Evolutionary conservation across 2,329 filamentous ascomycete genomes (phyloP), one percentile per base, ranked within the genome.

Genomic region (Fusarium denticulatum): DNA sequence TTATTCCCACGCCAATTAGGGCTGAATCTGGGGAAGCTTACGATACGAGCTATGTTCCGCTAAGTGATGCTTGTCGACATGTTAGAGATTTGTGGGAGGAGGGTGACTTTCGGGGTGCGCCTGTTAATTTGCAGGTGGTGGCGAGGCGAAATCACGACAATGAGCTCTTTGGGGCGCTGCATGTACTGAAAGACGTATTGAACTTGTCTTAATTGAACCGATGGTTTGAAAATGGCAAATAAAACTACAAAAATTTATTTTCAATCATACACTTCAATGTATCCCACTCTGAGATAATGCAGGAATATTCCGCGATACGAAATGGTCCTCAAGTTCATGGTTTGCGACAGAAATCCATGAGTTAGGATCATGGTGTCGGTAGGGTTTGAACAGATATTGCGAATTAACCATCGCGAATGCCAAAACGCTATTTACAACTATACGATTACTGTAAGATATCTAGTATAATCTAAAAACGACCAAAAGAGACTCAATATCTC

Each of bases 121-220:
- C 82, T 2, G 60, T 83, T 0, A 69, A 76, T 4, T 49, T 83
- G n/a, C 81, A 83, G 71, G 62, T 83, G 11, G 78, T 83, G 18
- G 78, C 77, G 13, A 73, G 78, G 1, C 81, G 79, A 61, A 76
- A 81, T 56, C 76, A 82, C 20, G 82, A 84, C 5, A 83, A 80
- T 34, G 72, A 80, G 36, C 66, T 83, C 0, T 83, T 83, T 66
- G 77, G 71, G 20, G 80, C 78, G 12, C 37, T 81, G 4, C 62
- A 50, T 8, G 46, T 73, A 20, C 36, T 82, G 6, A 76, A 65
- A 18, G 61, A 62, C 9, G 43, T 62, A 9, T n/a, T 77, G 2
- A 18, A 40, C 0, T 34, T 76, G 32, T n/a, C 52, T 14, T 74
- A 26, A 47, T 20, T 24, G 26, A 18, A 28, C 26, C 26, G 26